These are phyloP conservation scores for Aspergillus jensenii DNA, from an alignment of 2,329 filamentous ascomycete genomes.

Conservation along the genomic window DNA sequence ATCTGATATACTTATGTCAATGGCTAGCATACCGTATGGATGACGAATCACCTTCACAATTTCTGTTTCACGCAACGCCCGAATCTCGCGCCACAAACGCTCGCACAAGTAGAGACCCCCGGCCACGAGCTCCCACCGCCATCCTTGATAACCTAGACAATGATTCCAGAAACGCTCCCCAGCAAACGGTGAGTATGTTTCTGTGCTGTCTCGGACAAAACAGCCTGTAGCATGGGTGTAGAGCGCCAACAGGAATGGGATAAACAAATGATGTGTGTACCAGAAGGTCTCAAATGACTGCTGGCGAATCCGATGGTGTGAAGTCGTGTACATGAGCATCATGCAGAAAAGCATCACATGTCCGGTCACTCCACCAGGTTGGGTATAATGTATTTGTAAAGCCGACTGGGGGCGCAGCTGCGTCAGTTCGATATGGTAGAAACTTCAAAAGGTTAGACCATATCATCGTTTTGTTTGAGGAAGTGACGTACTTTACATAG, in stretches of 20 bases:
- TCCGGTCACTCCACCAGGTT: constrained; percentile 88
- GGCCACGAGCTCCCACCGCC: constrained; percentile 91
- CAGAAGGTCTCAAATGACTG: constrained; percentile 98
- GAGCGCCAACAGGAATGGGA: constrained; percentile 88
- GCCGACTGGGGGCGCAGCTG: constrained; percentile 80
- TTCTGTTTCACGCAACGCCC: constrained; percentile 76
- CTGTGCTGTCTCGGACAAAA: constrained; percentile 81
- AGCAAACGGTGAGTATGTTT: constrained; percentile 79
- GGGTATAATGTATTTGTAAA: constrained; percentile 85
- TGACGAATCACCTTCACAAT: constrained; percentile 94
- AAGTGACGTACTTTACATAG: constrained; percentile 78
- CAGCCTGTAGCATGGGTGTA: constrained; percentile 96
- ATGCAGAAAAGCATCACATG: constrained; percentile 99
- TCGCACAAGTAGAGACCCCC: constrained; percentile 84
- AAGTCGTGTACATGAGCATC: constrained; percentile 96
- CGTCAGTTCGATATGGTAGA: constrained; percentile 87
- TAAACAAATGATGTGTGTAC: constrained; percentile 99
- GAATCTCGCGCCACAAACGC: constrained; percentile 86
- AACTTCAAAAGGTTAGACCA: constrained; percentile 55
- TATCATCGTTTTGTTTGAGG: no score
- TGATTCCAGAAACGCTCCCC: constrained; percentile 81
- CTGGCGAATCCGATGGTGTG: constrained; percentile 88
- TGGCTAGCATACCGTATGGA: constrained; percentile 70
- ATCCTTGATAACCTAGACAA: constrained; percentile 92
- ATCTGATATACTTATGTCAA: background rate